These are phyloP conservation scores for Suhomyces tanzawaensis DNA, from an alignment of 805 yeast species.

Conservation along the genomic window DNA sequence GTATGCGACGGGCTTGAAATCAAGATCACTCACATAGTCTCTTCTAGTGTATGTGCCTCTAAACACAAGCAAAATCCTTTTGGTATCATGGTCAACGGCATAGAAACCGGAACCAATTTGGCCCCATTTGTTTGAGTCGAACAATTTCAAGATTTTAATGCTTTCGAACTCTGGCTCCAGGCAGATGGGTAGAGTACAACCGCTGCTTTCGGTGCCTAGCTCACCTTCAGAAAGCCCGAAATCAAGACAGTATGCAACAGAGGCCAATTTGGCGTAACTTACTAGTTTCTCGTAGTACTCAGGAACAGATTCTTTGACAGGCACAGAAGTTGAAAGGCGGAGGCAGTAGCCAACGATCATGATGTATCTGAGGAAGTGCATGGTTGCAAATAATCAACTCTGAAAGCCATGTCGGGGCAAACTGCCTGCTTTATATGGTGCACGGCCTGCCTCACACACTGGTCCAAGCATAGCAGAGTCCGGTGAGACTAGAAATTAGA, in stretches of 20 bases:
- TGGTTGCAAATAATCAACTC: no score
- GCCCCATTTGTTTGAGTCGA: slow-evolving; percentile 41
- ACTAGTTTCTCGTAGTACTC: slow-evolving; percentile 25
- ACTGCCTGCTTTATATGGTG: no score
- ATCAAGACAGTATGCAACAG: slow-evolving; percentile 38
- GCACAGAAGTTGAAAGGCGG: no score
- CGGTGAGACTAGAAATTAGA: no score
- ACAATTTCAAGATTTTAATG: slow-evolving; percentile 38
- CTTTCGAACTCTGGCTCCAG: slow-evolving; percentile 13
- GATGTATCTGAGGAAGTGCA: no score
- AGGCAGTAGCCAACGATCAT: no score
- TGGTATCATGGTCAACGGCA: slow-evolving; percentile 44
- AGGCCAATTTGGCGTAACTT: slow-evolving; percentile 33
- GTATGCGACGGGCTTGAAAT: slow-evolving; percentile 46
- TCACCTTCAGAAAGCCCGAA: slow-evolving; percentile 25
- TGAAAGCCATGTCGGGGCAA: no score
- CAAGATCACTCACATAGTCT: slow-evolving; percentile 64
- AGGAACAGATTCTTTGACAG: no score
- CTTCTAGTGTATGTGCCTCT: slow-evolving; percentile 61
- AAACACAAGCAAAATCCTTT: slow-evolving; percentile 49
- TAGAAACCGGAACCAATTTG: slow-evolving; percentile 55
- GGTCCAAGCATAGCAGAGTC: no score
- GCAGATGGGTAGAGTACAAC: slow-evolving; percentile 29
- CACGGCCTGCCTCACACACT: no score
- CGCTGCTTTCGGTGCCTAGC: slow-evolving; percentile 18